Base-by-base conservation (phyloP, 257 asterid genomes). In the Primulina huaijiensis region DNA sequence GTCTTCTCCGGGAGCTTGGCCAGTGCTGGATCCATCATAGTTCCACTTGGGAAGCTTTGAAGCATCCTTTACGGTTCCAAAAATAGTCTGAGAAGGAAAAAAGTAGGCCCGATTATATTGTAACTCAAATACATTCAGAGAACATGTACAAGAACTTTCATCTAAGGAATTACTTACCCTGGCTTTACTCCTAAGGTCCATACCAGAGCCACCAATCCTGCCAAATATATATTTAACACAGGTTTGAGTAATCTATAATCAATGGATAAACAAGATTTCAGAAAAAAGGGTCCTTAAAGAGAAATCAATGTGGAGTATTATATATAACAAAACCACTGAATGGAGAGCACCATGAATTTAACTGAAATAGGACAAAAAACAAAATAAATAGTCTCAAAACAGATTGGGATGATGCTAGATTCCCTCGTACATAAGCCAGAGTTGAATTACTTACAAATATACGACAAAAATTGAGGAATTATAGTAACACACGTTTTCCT, bases 171-270 rank as follows among this genome's bases (percentile, higher is more conserved):
- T 9, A n/a, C 67, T 73, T 81, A 89, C 98, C 86, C 92, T 87
- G 71, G 95, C 97, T 79, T 93, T 93, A 86, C 98, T 93, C 83
- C 97, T 81, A 23, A 93, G 30, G 73, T 93, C 98, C 89, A 93
- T 81, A 57, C 98, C 98, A 2, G 96, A 82, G 56, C 98, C 98
- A 38, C 98, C 98, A 4, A 90, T 80, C 98, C 98, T 93, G 82
- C 74, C 5, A 64, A 23, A 34, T 59, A 46, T 21, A 23, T 69
- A 40, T 10, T 30, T 35, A 64, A 11, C 21, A 37, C 56, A 38
- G 4, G 25, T 43, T 11, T 43, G 52, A 43, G 55, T 14, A 43
- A 12, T 12, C 55, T 1, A 43, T 40, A 43, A 2, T 11, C 25
- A 43, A 43, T 43, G 6, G 10, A 34, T 34, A 34, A 7, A 34